Percentiles rank a stretch among this genome's conserved stretches.
These are phyloP conservation scores for Inonotus hispidus DNA, from an alignment of 1,284 basidiomycete species.

Conservation along the genomic window DNA sequence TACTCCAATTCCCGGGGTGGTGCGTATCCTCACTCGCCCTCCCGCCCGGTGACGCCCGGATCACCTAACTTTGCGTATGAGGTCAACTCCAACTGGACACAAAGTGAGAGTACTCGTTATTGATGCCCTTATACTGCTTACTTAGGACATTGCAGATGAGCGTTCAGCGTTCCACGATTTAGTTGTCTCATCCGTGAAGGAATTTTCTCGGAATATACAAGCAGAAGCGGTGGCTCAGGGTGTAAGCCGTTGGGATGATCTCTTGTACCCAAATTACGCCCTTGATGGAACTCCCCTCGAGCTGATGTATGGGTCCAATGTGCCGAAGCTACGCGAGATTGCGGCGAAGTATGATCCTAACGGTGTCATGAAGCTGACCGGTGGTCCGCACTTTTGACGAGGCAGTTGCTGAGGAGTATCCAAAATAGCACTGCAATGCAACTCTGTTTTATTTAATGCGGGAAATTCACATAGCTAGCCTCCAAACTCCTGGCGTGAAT, in stretches of 20 bases:
- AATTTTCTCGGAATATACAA: slow-evolving; percentile 1
- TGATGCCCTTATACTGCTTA: background rate
- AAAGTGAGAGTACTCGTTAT: background rate
- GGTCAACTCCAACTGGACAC: background rate
- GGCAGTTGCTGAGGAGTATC: too few species aligned
- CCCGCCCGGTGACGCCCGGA: slow-evolving; percentile 3
- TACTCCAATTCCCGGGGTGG: background rate
- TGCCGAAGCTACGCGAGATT: background rate
- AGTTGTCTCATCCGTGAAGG: background rate
- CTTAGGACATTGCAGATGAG: background rate
- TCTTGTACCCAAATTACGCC: slow-evolving; percentile 22
- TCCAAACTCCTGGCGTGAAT: too few species aligned
- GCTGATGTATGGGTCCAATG: background rate
- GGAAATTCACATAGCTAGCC: too few species aligned
- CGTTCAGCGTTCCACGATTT: background rate
- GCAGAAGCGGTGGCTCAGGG: slow-evolving; percentile 6
- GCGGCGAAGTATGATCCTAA: background rate
- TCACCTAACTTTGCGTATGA: slow-evolving; percentile 2
- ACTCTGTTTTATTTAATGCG: too few species aligned
- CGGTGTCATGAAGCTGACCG: background rate
- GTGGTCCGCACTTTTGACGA: background rate
- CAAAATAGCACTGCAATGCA: too few species aligned
- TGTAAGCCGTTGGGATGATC: slow-evolving; percentile 6
- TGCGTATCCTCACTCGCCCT: slow-evolving; percentile 13
- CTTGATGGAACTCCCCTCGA: slow-evolving; percentile 13